phyloP scores from a whole-genome alignment of 1,284 basidiomycete genomes.

The Schizophyllum amplum region DNA sequence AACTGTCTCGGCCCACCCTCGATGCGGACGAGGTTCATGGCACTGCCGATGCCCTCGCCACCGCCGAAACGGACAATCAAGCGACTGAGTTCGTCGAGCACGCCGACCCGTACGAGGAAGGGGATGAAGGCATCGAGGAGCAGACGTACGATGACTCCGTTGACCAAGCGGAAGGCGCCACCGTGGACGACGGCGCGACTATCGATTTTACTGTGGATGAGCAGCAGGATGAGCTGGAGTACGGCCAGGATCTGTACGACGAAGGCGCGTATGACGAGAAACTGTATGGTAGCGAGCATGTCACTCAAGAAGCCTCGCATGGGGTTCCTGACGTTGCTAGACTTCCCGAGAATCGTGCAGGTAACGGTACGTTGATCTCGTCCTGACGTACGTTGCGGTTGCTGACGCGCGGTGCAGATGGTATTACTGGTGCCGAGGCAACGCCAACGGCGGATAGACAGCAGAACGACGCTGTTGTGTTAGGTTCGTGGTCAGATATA shows the following conservation, averaged over 20 bases:
- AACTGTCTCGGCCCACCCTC: conserved; percentile 28
- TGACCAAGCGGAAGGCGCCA: conserved; percentile 6
- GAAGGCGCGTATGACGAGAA: background rate
- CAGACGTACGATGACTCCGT: background rate
- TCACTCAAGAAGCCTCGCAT: too few relatives aligned
- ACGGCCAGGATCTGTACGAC: background rate
- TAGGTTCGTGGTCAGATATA: background rate
- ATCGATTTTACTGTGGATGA: background rate
- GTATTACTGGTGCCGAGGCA: background rate
- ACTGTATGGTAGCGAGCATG: background rate
- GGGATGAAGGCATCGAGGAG: background rate
- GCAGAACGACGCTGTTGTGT: background rate
- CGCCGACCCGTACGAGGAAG: conserved; percentile 6
- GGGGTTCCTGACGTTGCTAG: background rate
- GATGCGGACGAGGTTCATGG: background rate
- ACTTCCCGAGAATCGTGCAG: background rate
- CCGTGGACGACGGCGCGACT: background rate
- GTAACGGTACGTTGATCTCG: background rate
- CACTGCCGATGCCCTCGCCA: background rate
- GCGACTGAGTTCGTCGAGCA: background rate
- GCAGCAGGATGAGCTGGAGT: background rate
- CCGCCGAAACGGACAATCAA: background rate
- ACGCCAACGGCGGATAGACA: background rate
- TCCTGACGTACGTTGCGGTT: background rate
- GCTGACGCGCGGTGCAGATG: background rate